Conservation (phyloP, 1,284 basidiomycete genomes). For the Cryptococcus floricola region DNA sequence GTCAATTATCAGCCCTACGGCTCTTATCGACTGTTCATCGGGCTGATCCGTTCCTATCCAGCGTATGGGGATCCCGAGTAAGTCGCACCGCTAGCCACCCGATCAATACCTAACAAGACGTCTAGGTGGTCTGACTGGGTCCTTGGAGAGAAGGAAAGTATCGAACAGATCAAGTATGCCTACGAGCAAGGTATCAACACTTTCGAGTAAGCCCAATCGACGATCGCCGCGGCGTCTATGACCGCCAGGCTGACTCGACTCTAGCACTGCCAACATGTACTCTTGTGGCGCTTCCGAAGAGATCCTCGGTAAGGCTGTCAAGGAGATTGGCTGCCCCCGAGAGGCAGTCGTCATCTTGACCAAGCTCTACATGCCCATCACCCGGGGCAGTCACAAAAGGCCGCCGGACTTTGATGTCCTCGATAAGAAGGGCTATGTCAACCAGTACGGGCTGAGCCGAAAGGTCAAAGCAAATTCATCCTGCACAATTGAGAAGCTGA, state of each 20-base stretch:
- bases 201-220: constrained; percentile 30
- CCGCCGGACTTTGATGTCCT: constrained; percentile 32
- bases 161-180: constrained; percentile 45
- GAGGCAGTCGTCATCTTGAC: constrained; percentile 74
- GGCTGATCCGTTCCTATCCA: background rate
- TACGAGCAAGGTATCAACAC: constrained; percentile 42
- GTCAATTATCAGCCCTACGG: background rate
- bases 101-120: too few relatives aligned
- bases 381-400: constrained; percentile 6
- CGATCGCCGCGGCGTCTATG: background rate
- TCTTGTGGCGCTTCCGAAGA: constrained; percentile 58
- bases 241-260: background rate
- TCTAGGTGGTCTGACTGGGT: constrained; percentile 33
- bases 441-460: constrained; percentile 52
- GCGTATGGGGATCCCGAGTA: constrained; percentile 1
- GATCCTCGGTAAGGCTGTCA: constrained; percentile 75
- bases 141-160: constrained; percentile 35
- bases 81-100: background rate
- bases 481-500: background rate
- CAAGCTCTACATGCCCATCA: constrained; percentile 53
- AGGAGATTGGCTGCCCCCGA: constrained; percentile 61
- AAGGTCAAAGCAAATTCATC: constrained; percentile 37
- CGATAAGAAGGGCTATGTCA: constrained; percentile 35
- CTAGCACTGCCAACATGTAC: constrained; percentile 36
- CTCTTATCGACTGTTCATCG: background rate